A percentile compares a stretch with the other conserved stretches of the same genome.
These are phyloP conservation scores for Fulvia fulva DNA, from an alignment of 2,329 filamentous ascomycete species.

Conservation along the genomic window DNA sequence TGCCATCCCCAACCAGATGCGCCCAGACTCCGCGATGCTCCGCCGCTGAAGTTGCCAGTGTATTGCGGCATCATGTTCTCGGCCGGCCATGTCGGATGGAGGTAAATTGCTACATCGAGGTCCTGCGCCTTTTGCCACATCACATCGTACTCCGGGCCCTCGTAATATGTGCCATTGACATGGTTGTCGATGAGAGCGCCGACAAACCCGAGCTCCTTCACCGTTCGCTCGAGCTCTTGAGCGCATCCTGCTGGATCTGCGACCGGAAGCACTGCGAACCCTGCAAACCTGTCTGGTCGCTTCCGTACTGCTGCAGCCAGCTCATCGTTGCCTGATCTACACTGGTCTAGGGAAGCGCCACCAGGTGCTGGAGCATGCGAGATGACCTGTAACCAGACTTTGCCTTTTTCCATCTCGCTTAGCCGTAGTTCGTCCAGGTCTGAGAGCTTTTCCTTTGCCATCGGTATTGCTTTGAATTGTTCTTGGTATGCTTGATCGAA, in stretches of 20 bases:
- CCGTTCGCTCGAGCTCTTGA: conserved; percentile 31
- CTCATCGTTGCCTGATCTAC: conserved; percentile 33
- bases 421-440: conserved; percentile 30
- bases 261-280: conserved; percentile 35
- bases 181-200: conserved; percentile 38
- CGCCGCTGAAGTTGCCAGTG: conserved; percentile 34
- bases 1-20: conserved; percentile 51
- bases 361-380: conserved; percentile 33
- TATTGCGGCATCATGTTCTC: conserved; percentile 35
- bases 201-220: conserved; percentile 33
- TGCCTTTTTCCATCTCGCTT: conserved; percentile 31
- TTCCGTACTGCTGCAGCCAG: conserved; percentile 30
- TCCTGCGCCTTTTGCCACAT: conserved; percentile 36
- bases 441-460: conserved; percentile 27
- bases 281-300: conserved; percentile 30
- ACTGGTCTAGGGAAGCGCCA: conserved; percentile 25
- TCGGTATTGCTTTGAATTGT: conserved; percentile 33
- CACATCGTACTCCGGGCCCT: conserved; percentile 29
- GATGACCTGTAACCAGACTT: conserved; percentile 34
- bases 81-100: conserved; percentile 47
- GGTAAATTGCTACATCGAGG: conserved; percentile 50
- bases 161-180: conserved; percentile 34
- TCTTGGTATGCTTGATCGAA: conserved; percentile 29
- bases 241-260: conserved; percentile 30
- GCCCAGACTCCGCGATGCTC: conserved; percentile 34